Evolutionary conservation across 192 early-diverging fungal species (phyloP).

Genomic region (Powellomyces hirtus): DNA sequence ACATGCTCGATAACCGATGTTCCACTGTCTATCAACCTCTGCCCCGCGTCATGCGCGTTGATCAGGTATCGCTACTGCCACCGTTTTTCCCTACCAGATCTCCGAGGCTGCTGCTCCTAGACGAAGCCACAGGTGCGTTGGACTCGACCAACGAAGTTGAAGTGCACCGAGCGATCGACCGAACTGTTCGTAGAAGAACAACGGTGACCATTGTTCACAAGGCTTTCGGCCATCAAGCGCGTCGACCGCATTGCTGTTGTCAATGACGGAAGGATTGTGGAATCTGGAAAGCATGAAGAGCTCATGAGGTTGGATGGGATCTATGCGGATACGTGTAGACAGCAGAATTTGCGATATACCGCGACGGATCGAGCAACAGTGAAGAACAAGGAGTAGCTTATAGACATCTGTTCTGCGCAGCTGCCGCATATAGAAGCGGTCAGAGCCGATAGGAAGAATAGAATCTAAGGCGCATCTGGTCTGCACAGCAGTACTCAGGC

Average conservation of each 20-base stretch:
- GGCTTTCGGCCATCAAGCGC: constrained; percentile 34
- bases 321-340: constrained; percentile 27
- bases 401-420: no score
- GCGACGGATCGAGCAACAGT: no score
- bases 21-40: no score
- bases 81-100: no score
- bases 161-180: constrained; percentile 53
- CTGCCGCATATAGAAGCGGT: no score
- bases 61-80: no score
- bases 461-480: no score
- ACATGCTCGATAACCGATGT: no score
- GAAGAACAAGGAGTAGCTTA: no score
- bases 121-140: constrained; percentile 35
- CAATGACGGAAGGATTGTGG: constrained; percentile 38
- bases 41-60: no score
- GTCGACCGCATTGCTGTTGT: constrained; percentile 42
- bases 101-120: constrained; percentile 43
- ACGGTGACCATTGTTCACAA: constrained; percentile 65
- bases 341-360: neutral
- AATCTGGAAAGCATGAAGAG: constrained; percentile 36
- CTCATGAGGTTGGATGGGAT: constrained; percentile 19
- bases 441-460: no score
- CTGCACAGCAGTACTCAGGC: no score
- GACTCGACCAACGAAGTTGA: constrained; percentile 52
- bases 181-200: constrained; percentile 46